Evolutionary conservation across 768 basidiomycete species (phyloP).

Genomic region (Strobilomyces dryophilus): DNA sequence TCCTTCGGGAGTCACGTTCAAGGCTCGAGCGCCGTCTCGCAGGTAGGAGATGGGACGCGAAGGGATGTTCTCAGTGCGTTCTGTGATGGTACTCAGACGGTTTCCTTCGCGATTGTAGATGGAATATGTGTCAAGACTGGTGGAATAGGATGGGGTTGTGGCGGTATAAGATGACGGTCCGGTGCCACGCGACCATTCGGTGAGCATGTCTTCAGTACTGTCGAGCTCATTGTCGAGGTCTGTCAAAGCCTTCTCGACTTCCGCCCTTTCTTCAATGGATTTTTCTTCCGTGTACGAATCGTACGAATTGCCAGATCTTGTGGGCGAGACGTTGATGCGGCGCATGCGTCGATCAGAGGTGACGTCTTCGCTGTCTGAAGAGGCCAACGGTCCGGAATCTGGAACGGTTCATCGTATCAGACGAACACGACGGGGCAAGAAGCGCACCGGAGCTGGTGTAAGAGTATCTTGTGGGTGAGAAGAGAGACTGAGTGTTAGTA

Average conservation of each 20-base stretch:
- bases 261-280: conserved; percentile 41
- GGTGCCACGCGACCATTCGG: conserved; percentile 57
- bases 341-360: conserved; percentile 48
- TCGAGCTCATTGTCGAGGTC: conserved; percentile 66
- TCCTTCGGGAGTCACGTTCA: conserved; percentile 42
- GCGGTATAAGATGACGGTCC: conserved; percentile 31
- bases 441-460: conserved; percentile 52
- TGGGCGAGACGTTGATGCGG: conserved; percentile 53
- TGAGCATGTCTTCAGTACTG: conserved; percentile 59
- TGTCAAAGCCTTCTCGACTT: conserved; percentile 67
- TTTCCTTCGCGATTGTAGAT: conserved; percentile 41
- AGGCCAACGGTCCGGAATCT: conserved; percentile 43
- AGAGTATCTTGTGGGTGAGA: conserved; percentile 59
- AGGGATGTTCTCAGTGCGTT: conserved; percentile 63
- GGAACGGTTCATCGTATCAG: conserved; percentile 3
- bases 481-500: conserved; percentile 48
- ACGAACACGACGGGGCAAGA: background rate
- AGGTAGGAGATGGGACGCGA: conserved; percentile 56
- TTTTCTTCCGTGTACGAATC: conserved; percentile 60
- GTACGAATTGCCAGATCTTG: conserved; percentile 33
- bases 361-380: conserved; percentile 44
- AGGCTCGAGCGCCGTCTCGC: conserved; percentile 26
- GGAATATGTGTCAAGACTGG: conserved; percentile 37
- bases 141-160: conserved; percentile 29
- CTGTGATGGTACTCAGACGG: conserved; percentile 70